Evolutionary conservation across 352 stramenopile species (phyloP), one percentile per base, ranked within the genome.

Genomic region (Pythium utonaiense): DNA sequence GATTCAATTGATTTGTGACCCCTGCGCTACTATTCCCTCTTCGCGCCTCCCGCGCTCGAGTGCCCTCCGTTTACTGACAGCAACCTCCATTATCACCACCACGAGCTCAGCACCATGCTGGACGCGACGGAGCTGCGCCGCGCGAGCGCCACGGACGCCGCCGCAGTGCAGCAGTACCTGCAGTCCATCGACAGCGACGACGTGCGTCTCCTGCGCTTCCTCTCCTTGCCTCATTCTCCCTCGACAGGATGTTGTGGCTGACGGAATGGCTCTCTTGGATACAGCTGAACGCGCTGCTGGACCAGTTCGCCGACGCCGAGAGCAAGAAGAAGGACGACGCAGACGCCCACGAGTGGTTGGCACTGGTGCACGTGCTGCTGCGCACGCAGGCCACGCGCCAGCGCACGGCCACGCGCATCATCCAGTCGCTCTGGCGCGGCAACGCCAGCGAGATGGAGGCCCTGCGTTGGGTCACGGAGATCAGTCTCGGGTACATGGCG

Each of bases 401-500:
- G 22, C 78, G 75, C 24, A 77, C 83, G 7, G 70, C 75, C 19
- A 86, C 75, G 16, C 70, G 74, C 21, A 76, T 90, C 53, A 67
- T 90, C 22, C 57, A 75, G 62, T 48, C 76, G 28, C 62, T 92
- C 19, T 86, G 83, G 53, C 66, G 69, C 5, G 75, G 80, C 24
- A 70, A 63, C 17, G 59, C 68, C 25, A 92, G 74, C 49, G 84
- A 94, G 44, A 64, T 91, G 38, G 79, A 89, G 62, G 74, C 72
- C 42, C 84, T 86, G 71, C 80, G 89, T 59, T 87, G 86, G 67
- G 69, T 92, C 45, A 86, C 83, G 1, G 85, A 94, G 67, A 73
- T 94, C 22, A 84, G 68, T 34, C 52, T 92, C 40, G 79, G 68
- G 42, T 94, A 91, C 58, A 70, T 85, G 28, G 64, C 64, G 17